A percentile compares a stretch with the other conserved stretches of the same genome.
phyloP scores from a whole-genome alignment of 1,284 basidiomycete genomes.

The Neonothopanus nambi region DNA sequence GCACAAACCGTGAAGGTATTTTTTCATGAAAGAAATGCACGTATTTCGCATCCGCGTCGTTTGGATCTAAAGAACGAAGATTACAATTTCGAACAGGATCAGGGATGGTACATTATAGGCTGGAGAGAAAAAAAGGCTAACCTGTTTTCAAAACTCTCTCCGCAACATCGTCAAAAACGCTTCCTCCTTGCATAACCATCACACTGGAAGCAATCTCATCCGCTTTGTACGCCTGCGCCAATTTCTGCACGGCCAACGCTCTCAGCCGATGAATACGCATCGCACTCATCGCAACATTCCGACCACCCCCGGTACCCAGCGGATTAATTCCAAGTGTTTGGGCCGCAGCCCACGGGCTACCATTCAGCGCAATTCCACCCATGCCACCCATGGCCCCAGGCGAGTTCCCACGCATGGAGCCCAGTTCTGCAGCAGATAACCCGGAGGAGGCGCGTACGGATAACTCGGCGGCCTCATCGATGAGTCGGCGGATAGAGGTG shows the following conservation, averaged over 20 bases:
- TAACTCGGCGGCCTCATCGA: constrained; percentile 82
- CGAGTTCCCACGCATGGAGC: constrained; percentile 51
- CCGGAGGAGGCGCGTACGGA: constrained; percentile 81
- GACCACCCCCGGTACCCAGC: constrained; percentile 51
- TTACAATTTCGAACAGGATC: too few species aligned
- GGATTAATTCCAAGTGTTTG: constrained; percentile 62
- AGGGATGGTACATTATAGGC: not conserved
- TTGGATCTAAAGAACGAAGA: constrained; percentile 53
- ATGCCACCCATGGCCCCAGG: constrained; percentile 23
- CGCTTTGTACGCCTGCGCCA: constrained; percentile 76
- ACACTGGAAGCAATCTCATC: constrained; percentile 88
- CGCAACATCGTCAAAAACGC: constrained; percentile 83
- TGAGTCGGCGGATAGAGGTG: constrained; percentile 67
- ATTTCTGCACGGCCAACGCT: constrained; percentile 77
- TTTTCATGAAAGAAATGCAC: constrained; percentile 90
- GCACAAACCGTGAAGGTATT: constrained; percentile 77
- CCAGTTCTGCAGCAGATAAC: constrained; percentile 68
- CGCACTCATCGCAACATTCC: constrained; percentile 79
- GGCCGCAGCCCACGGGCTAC: constrained; percentile 56
- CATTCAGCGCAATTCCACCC: constrained; percentile 26
- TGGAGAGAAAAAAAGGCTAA: constrained; percentile 31
- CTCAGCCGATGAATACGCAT: constrained; percentile 75
- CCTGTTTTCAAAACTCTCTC: constrained; percentile 76
- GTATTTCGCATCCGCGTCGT: constrained; percentile 76
- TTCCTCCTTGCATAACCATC: constrained; percentile 89